Percentiles rank a stretch among this genome's conserved stretches.
phyloP scores from a whole-genome alignment of 306 rosid species.

The Pyrus pyrifolia region DNA sequence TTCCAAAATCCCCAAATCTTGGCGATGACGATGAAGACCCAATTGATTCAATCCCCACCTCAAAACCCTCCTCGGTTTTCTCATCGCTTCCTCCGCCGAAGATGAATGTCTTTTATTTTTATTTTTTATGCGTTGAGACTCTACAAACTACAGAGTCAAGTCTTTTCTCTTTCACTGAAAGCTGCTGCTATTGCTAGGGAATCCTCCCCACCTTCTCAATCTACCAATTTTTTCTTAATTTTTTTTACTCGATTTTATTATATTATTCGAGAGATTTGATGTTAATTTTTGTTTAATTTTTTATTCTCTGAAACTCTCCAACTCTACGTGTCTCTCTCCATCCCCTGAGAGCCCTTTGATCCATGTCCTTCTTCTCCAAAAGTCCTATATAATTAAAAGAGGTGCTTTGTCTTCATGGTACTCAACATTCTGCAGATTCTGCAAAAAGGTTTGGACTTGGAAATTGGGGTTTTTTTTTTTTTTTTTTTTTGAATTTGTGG shows the following conservation, averaged over 20 bases:
- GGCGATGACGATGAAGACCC: neutral
- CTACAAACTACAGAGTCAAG: neutral
- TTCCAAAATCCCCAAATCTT: neutral
- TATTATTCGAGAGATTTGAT: neutral
- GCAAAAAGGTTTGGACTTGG: slow-evolving; percentile 9
- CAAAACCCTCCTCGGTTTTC: slow-evolving; percentile 18
- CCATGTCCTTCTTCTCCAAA: slow-evolving; percentile 49
- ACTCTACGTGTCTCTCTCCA: slow-evolving; percentile 30
- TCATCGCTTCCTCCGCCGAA: slow-evolving; percentile 49
- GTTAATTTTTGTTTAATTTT: neutral
- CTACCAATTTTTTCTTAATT: neutral
- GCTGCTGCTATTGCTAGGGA: neutral
- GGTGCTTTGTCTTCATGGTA: slow-evolving; percentile 18
- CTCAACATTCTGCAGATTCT: slow-evolving; percentile 13
- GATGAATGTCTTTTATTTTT: neutral
- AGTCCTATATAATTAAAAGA: slow-evolving; percentile 20
- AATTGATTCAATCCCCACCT: slow-evolving; percentile 5
- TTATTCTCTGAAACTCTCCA: slow-evolving; percentile 31
- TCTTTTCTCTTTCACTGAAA: slow-evolving; percentile 2
- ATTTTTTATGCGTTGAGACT: neutral
- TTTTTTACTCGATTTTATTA: neutral
- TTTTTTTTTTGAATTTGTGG: slow-evolving; percentile 4
- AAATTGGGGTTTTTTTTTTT: slow-evolving; percentile 9
- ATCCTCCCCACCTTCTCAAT: neutral
- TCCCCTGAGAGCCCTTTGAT: slow-evolving; percentile 59